These are phyloP conservation scores for Crithidia brevicula DNA, from an alignment of 208 protist genomes.

Conservation along the genomic window DNA sequence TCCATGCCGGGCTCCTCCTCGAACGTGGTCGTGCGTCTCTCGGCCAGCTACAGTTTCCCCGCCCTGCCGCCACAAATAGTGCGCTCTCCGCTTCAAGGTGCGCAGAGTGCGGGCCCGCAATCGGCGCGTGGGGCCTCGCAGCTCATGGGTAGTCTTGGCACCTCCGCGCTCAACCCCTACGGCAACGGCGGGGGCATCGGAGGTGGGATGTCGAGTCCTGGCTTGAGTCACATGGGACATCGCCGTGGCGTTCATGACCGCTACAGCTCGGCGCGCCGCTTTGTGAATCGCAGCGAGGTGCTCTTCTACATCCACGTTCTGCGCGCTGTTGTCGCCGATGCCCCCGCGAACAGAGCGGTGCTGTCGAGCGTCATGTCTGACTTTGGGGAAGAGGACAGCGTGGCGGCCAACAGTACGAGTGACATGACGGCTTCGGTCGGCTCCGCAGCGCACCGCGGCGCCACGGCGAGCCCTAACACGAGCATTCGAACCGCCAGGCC, in stretches of 20 bases:
- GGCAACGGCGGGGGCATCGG: not conserved
- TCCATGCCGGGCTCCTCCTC: conserved; percentile 12
- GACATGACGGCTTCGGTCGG: not conserved
- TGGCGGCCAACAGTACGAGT: not conserved
- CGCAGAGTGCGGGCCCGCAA: conserved; percentile 9
- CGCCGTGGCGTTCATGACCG: not conserved
- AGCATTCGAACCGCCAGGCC: conserved; percentile 7
- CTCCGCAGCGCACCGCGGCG: not conserved
- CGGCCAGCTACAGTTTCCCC: conserved; percentile 38
- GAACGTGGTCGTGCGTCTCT: conserved; percentile 36
- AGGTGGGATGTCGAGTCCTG: too few species aligned
- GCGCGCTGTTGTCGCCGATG: conserved; percentile 24
- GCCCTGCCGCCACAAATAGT: conserved; percentile 34
- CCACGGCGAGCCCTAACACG: not conserved
- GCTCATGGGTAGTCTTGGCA: not conserved
- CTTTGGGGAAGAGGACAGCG: conserved; percentile 9
- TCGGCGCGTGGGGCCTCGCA: not conserved
- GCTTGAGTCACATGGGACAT: too few species aligned
- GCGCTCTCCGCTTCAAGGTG: conserved; percentile 14
- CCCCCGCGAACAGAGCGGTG: conserved; percentile 10
- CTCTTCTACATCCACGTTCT: conserved; percentile 41
- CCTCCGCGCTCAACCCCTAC: conserved; percentile 1
- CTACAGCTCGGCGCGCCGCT: conserved; percentile 14
- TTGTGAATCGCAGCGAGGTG: conserved; percentile 29
- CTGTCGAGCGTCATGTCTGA: conserved; percentile 22